phyloP scores from a whole-genome alignment of 305 asterid species.

The Fraxinus sp. region DNA sequence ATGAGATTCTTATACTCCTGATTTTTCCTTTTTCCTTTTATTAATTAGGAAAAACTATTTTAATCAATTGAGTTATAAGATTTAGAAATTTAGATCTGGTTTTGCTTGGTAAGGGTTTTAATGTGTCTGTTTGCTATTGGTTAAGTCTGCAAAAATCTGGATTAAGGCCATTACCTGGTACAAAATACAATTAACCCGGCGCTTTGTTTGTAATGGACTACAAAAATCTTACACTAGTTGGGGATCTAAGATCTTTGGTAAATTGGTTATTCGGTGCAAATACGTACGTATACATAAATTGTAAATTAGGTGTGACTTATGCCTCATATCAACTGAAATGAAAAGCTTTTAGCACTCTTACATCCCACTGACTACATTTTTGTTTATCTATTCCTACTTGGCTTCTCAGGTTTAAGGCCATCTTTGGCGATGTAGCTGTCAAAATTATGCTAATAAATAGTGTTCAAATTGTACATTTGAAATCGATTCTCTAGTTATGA shows the following conservation, averaged over 20 bases:
- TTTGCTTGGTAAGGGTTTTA: not conserved
- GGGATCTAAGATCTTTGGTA: not conserved
- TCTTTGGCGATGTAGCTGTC: not conserved
- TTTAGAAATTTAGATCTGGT: not conserved
- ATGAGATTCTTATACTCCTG: not conserved
- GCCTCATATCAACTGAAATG: slow-evolving; percentile 5
- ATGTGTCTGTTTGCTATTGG: not conserved
- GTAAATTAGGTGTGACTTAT: slow-evolving; percentile 3
- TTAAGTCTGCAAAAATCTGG: not conserved
- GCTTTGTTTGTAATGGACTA: not conserved
- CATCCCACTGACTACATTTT: not conserved
- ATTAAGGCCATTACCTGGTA: not conserved
- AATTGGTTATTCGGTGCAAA: not conserved
- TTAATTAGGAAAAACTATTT: not conserved
- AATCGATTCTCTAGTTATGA: not conserved
- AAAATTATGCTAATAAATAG: not conserved
- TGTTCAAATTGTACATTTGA: not conserved
- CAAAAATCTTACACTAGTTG: not conserved
- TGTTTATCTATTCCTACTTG: not conserved
- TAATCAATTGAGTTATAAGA: not conserved
- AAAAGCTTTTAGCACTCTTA: not conserved
- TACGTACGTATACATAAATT: not conserved
- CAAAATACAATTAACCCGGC: not conserved
- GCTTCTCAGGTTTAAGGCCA: not conserved
- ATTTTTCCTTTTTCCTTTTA: not conserved